Evolutionary conservation across 164 flowering plant species (phyloP), one percentile per base, ranked within the genome.

Genomic region (grape (Vitis vinifera)): DNA sequence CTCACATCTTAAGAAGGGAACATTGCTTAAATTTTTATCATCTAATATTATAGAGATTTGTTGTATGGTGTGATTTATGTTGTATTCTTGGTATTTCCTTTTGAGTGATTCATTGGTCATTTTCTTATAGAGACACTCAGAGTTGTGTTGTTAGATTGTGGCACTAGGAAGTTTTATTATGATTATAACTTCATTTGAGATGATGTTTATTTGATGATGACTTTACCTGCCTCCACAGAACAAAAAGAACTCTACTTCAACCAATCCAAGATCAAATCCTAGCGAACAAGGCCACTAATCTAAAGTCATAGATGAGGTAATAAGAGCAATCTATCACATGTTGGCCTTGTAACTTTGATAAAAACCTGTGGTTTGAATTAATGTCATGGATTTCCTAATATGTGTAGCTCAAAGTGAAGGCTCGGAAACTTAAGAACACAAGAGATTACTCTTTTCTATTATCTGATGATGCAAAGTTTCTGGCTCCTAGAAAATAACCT

Each of bases 401-500:
- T 66, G 17, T 67, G 76, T 82, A 89, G 96, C 15, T 55, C 5
- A 83, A 87, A 72, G 29, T 23, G 67, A 92, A 92, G 77, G 90
- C 64, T 8, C 88, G 91, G 77, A 85, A 82, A 31, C 83, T 88
- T 6, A 92, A 85, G 75, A 86, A 86, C 51, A 80, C 86, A 0
- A 82, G 99, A 63, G 98, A 96, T 74, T 96, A 93, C 79, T 92
- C 99, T 57, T 93, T 91, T 77, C 85, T 96, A 10, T 70, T 86
- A n/a, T 88, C 97, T 14, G 97, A 91, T 61, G 95, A 91, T 79
- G 87, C 89, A 4, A 90, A 87, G 48, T 72, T 83, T 70, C 88
- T 97, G 60, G 86, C 78, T 63, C 78, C 91, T 14, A 17, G 73
- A 62, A 87, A 84, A 69, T 81, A 68, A 53, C 86, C 79, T 55